Base-by-base conservation (phyloP, 108 stramenopile species). In the Hondaea fermentalgiana region DNA sequence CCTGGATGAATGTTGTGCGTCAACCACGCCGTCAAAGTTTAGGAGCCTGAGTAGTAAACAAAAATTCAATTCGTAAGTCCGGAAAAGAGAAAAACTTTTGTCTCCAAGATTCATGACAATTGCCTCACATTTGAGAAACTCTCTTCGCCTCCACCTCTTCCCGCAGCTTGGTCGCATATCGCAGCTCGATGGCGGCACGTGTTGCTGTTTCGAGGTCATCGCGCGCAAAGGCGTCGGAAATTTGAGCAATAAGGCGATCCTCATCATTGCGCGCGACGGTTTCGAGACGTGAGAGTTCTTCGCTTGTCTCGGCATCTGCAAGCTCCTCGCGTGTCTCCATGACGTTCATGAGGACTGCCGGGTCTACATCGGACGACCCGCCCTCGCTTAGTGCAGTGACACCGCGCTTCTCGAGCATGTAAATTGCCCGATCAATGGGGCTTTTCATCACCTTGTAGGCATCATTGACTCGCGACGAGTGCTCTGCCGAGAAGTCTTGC, bases 321-420 rank as follows among this genome's bases (percentile, higher is more conserved):
- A 83, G 76, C 76, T 83, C 76, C 23, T 83, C 76, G 28, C 76
- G 76, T 16, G 51, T 23, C 76, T 83, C 76, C 76, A 83, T 83
- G 0, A 53, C 23, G 14, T 53, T 47, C 76, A 83, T 83, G 49
- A 83, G 51, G 1, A 83, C 6, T 6, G n/a, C 45, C 45, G 76
- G 76, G 51, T 83, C 76, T 3, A 83, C 23, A 1, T 83, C 28
- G 45, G 76, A 53, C 0, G 45, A 25, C 1, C 76, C 76, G 76
- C 76, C 76, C 76, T 83, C 76, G 51, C 76, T 83, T 1, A 83
- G 76, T 6, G 76, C 76, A 28, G 19, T 6, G 51, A 83, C 51
- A 23, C 76, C 76, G 28, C 49, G 49, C n/a, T 25, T 21, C 76
- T 83, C 76, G 23, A 83, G 76, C 49, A 83, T 47, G 51, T 83